Conservation (phyloP, 257 asterid species). For the Lithospermum erythrorhizon region DNA sequence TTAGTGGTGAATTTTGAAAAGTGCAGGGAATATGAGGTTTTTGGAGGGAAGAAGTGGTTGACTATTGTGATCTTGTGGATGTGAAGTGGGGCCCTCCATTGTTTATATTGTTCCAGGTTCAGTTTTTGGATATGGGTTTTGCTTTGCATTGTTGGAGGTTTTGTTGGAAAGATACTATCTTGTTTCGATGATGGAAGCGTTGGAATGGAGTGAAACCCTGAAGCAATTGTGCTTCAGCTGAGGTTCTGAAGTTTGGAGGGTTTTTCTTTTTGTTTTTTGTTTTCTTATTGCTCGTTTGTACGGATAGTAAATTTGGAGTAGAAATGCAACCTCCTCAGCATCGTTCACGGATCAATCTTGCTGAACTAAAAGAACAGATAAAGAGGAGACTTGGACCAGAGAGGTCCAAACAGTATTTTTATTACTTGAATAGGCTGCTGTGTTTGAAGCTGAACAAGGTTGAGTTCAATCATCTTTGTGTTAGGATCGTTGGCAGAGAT, state of each 20-base stretch:
- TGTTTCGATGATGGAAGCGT: conserved; percentile 21
- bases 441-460: conserved; percentile 45
- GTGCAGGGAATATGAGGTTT: not conserved
- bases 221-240: conserved; percentile 10
- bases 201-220: conserved; percentile 40
- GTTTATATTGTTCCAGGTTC: conserved; percentile 3
- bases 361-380: conserved; percentile 54
- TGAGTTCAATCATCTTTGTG: conserved; percentile 58
- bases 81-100: conserved; percentile 1
- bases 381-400: conserved; percentile 58
- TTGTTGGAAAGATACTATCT: conserved; percentile 16
- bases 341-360: conserved; percentile 54
- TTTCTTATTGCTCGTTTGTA: conserved; percentile 15
- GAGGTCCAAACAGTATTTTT: conserved; percentile 51
- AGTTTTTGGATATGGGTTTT: conserved; percentile 29
- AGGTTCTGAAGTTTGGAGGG: not conserved
- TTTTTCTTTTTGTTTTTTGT: conserved; percentile 3
- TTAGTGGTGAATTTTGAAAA: conserved; percentile 2
- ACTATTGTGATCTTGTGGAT: conserved; percentile 1
- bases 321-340: conserved; percentile 56
- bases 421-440: conserved; percentile 47
- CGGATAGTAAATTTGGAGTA: conserved; percentile 25
- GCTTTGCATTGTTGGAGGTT: conserved; percentile 19
- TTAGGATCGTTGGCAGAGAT: conserved; percentile 46
- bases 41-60: conserved; percentile 6